Percentiles rank a stretch among this genome's conserved stretches.
Evolutionary conservation across 2,329 filamentous ascomycete genomes (phyloP).

Genomic region (Penicillium psychrosexuale): DNA sequence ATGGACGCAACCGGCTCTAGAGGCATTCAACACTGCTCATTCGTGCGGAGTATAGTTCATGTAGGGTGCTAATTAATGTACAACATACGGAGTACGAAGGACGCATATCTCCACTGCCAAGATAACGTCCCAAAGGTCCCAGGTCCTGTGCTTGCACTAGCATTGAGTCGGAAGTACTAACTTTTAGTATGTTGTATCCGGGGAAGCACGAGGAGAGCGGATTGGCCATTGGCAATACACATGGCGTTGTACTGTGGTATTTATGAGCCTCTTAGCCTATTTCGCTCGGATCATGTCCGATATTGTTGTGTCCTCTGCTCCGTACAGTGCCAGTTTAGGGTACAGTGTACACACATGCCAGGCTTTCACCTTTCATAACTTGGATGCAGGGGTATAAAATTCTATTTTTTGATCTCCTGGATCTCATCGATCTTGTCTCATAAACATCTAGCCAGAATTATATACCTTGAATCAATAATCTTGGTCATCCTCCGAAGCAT

Average conservation of each 20-base stretch:
- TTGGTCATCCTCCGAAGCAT: constrained; percentile 29
- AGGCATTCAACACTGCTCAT: neutral
- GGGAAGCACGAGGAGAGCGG: neutral
- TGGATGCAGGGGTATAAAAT: constrained; percentile 12
- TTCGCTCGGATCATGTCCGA: neutral
- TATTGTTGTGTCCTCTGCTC: neutral
- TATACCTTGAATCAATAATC: constrained; percentile 15
- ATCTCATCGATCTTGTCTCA: constrained; percentile 8
- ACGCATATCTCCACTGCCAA: constrained; percentile 1
- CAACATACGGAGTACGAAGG: neutral
- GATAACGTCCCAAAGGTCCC: neutral
- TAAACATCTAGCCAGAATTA: constrained; percentile 1
- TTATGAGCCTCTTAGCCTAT: neutral
- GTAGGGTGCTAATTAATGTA: neutral
- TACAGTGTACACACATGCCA: neutral
- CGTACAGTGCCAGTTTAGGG: too few species aligned
- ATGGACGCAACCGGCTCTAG: neutral
- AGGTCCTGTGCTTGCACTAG: neutral
- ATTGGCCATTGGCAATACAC: neutral
- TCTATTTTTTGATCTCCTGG: constrained; percentile 2
- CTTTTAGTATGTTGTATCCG: neutral
- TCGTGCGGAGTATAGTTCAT: constrained; percentile 1
- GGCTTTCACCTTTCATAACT: neutral
- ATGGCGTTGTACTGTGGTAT: neutral
- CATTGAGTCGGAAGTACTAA: neutral